Percentiles rank a stretch among this genome's conserved stretches.
These are phyloP conservation scores for Cryomyces antarcticus DNA, from an alignment of 495 filamentous ascomycete species.

Conservation along the genomic window DNA sequence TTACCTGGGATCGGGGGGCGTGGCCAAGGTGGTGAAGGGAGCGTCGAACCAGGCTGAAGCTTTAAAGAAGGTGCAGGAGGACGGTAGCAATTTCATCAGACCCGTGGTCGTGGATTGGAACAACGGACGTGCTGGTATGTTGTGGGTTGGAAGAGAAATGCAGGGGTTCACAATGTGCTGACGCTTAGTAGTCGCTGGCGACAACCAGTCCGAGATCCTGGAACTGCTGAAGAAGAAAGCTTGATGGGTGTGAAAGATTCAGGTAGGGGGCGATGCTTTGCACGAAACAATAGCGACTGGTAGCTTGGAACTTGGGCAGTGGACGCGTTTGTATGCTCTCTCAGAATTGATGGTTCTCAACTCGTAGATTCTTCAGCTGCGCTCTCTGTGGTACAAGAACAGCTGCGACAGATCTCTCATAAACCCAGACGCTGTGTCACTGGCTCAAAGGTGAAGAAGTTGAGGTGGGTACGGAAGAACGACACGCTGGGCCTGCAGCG, in stretches of 20 bases:
- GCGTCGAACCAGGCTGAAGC: conserved; percentile 56
- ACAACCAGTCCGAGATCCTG: conserved; percentile 66
- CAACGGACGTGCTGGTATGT: conserved; percentile 51
- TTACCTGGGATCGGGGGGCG: conserved; percentile 43
- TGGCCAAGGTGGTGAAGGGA: conserved; percentile 43
- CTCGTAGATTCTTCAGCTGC: not conserved
- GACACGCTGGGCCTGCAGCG: too few species aligned
- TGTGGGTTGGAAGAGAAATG: not conserved
- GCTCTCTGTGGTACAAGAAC: not conserved
- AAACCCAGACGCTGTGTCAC: not conserved
- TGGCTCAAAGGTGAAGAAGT: too few species aligned
- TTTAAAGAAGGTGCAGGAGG: conserved; percentile 41
- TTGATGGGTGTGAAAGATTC: conserved; percentile 19
- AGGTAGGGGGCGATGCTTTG: not conserved
- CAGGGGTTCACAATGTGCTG: conserved; percentile 3
- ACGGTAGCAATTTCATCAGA: conserved; percentile 37
- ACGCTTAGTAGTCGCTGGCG: conserved; percentile 32
- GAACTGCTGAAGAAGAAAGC: conserved; percentile 46
- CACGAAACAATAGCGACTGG: not conserved
- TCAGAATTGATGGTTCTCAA: not conserved
- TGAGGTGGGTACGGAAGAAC: too few species aligned
- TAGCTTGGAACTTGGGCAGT: not conserved
- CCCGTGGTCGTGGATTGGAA: conserved; percentile 91
- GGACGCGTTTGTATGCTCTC: not conserved
- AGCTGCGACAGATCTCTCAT: not conserved